Evolutionary conservation across 108 stramenopile species (phyloP).

Genomic region (Stephanodiscus minutulus): DNA sequence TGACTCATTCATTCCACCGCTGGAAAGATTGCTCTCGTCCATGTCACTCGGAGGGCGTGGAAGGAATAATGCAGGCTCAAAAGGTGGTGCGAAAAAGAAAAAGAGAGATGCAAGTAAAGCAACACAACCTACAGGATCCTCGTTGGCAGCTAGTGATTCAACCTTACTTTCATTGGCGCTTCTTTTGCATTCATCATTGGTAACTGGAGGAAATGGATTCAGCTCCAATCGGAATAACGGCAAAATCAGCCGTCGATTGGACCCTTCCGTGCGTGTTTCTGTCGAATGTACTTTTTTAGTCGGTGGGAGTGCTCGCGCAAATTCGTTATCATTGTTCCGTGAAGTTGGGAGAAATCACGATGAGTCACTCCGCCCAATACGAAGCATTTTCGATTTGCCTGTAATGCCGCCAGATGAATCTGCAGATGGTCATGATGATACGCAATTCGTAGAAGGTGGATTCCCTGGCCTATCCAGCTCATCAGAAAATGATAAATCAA

Average conservation of each 20-base stretch:
- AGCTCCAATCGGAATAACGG: slow-evolving; percentile 1
- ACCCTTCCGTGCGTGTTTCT: slow-evolving; percentile 28
- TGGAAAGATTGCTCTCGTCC: slow-evolving; percentile 39
- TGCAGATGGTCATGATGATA: background rate
- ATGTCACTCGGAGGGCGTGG: slow-evolving; percentile 31
- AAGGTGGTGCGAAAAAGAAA: slow-evolving; percentile 36
- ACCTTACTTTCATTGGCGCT: slow-evolving; percentile 39
- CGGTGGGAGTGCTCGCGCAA: slow-evolving; percentile 37
- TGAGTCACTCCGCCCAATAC: slow-evolving; percentile 12
- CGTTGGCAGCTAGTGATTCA: slow-evolving; percentile 34
- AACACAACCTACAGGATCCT: slow-evolving; percentile 8
- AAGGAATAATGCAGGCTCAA: slow-evolving; percentile 11
- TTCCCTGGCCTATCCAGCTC: background rate
- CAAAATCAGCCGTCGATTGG: slow-evolving; percentile 10
- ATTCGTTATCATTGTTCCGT: slow-evolving; percentile 33
- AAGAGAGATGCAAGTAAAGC: slow-evolving; percentile 29
- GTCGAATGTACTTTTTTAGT: slow-evolving; percentile 34
- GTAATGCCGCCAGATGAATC: slow-evolving; percentile 18
- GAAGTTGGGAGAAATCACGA: slow-evolving; percentile 12
- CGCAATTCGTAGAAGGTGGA: background rate
- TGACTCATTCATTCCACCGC: slow-evolving; percentile 35
- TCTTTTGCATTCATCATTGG: slow-evolving; percentile 34
- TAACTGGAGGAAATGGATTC: slow-evolving; percentile 3
- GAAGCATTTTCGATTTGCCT: slow-evolving; percentile 35
- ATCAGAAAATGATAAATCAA: slow-evolving; percentile 7